Percentiles rank a stretch among this genome's conserved stretches.
Evolutionary conservation across 2,329 filamentous ascomycete genomes (phyloP).

Genomic region (Colletotrichum tanaceti): DNA sequence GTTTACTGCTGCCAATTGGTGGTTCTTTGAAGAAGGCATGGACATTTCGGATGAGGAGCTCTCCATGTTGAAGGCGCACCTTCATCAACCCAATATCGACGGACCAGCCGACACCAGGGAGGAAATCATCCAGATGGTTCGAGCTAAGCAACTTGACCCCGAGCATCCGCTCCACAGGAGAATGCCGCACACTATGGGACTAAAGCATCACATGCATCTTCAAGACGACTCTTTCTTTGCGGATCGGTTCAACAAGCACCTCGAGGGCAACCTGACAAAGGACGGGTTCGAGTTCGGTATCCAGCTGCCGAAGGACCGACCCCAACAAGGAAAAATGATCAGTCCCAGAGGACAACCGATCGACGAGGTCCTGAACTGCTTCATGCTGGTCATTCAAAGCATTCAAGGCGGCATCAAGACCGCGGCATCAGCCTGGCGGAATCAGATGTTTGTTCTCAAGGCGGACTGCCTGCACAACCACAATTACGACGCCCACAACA

Average conservation of each 20-base stretch:
- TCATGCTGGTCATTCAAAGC: slow-evolving; percentile 42
- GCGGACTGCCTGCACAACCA: background rate
- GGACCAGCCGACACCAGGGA: background rate
- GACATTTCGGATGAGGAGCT: slow-evolving; percentile 11
- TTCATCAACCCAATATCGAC: background rate
- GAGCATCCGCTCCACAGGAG: background rate
- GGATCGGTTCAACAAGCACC: slow-evolving; percentile 10
- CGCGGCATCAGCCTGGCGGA: slow-evolving; percentile 9
- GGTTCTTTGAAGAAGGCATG: background rate
- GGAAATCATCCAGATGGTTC: background rate
- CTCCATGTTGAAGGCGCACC: background rate
- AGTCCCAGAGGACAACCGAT: slow-evolving; percentile 38
- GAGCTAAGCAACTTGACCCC: background rate
- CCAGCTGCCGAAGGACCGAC: slow-evolving; percentile 35
- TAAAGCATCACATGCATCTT: background rate
- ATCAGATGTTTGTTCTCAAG: slow-evolving; percentile 12
- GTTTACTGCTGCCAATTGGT: slow-evolving; percentile 22
- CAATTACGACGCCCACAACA: background rate
- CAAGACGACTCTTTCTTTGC: background rate
- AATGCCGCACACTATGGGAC: slow-evolving; percentile 1
- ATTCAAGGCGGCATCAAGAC: slow-evolving; percentile 29
- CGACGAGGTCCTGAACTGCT: slow-evolving; percentile 42
- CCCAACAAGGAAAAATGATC: slow-evolving; percentile 32
- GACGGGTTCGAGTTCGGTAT: slow-evolving; percentile 43
- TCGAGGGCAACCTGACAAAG: slow-evolving; percentile 15